Conservation (phyloP, 257 asterid species). For the Ajuga chamaepitys region DNA sequence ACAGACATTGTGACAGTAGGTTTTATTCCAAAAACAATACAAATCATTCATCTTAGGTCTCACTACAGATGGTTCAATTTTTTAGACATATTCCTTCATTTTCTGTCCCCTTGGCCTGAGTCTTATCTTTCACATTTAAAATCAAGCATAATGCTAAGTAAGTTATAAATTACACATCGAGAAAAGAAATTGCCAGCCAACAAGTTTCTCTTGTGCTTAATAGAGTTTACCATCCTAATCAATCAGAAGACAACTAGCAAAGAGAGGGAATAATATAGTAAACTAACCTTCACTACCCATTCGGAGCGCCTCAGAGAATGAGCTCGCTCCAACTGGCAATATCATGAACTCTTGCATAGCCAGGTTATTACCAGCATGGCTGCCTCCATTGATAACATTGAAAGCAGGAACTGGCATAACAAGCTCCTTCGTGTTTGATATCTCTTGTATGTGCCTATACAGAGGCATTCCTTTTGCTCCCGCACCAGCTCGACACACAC, state of each 20-base stretch:
- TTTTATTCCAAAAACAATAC: no score
- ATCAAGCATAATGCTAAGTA: neutral
- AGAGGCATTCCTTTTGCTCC: slow-evolving; percentile 86
- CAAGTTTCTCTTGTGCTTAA: neutral
- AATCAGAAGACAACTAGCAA: neutral
- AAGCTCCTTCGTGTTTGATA: slow-evolving; percentile 78
- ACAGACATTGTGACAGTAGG: no score
- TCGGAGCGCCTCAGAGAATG: slow-evolving; percentile 80
- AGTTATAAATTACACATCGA: neutral
- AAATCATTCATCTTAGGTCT: neutral
- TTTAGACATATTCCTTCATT: neutral
- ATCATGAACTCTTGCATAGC: slow-evolving; percentile 99
- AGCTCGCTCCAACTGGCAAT: slow-evolving; percentile 85
- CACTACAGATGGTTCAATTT: neutral
- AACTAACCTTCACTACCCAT: slow-evolving; percentile 95
- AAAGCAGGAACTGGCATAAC: slow-evolving; percentile 99
- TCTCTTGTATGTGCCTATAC: slow-evolving; percentile 84
- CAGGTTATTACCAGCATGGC: slow-evolving; percentile 97
- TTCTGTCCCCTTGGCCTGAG: neutral
- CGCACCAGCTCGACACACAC: slow-evolving; percentile 96
- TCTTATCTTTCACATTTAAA: neutral
- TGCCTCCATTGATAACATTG: slow-evolving; percentile 96
- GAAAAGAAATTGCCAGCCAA: neutral
- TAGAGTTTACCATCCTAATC: neutral
- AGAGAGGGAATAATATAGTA: neutral